A percentile compares a stretch with the other conserved stretches of the same genome.
These are phyloP conservation scores for Daedaleopsis sinensis DNA, from an alignment of 768 basidiomycete species.

Conservation along the genomic window DNA sequence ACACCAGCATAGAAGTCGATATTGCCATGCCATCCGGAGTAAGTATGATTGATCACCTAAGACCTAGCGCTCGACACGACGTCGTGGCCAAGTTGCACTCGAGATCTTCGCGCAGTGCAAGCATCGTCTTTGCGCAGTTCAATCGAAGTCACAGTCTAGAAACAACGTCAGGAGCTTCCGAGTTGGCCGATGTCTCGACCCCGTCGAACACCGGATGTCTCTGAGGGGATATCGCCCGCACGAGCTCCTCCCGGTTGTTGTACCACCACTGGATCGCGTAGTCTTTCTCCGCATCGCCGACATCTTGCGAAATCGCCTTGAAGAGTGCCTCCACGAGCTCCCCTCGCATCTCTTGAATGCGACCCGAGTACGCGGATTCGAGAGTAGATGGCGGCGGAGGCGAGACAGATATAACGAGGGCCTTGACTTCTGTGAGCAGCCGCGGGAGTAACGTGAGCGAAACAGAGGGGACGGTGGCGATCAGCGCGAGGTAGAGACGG, in stretches of 20 bases:
- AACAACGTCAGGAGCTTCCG: neutral
- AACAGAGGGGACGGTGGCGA: conserved; percentile 67
- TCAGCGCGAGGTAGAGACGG: conserved; percentile 63
- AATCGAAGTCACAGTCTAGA: neutral
- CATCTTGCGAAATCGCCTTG: conserved; percentile 61
- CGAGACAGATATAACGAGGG: conserved; percentile 4
- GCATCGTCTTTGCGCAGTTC: no score
- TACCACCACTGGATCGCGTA: conserved; percentile 77
- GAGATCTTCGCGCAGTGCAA: no score
- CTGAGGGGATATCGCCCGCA: neutral
- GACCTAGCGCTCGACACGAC: no score
- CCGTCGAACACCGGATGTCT: conserved; percentile 2
- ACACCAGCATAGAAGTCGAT: no score
- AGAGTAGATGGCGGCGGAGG: neutral
- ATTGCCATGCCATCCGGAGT: no score
- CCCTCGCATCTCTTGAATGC: conserved; percentile 25
- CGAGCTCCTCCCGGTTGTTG: conserved; percentile 35
- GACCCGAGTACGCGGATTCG: neutral
- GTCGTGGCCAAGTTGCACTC: no score
- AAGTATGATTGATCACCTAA: no score
- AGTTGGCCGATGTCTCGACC: neutral
- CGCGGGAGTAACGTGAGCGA: conserved; percentile 57
- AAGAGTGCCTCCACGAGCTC: conserved; percentile 63
- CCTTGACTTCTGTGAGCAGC: conserved; percentile 51
- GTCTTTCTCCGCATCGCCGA: conserved; percentile 73